These are phyloP conservation scores for Hypoxylon sp. DNA, from an alignment of 2,329 filamentous ascomycete species.

Conservation along the genomic window DNA sequence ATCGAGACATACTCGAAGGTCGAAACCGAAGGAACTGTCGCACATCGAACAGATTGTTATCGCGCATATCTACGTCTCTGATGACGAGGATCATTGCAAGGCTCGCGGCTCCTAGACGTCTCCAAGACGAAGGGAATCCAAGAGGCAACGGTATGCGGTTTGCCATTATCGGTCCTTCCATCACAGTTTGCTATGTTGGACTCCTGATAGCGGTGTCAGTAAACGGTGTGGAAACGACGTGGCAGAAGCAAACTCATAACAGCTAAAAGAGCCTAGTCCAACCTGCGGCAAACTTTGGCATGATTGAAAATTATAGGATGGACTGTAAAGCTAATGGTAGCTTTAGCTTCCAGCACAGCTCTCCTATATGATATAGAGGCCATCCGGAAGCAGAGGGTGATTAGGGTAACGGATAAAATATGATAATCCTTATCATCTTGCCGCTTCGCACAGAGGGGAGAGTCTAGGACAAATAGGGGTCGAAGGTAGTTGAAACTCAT, in stretches of 20 bases:
- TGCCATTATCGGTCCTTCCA: background rate
- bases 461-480: constrained; percentile 1
- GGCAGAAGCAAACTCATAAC: constrained; percentile 14
- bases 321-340: background rate
- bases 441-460: background rate
- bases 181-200: constrained; percentile 4
- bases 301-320: background rate
- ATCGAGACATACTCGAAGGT: background rate
- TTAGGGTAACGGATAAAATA: background rate
- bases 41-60: background rate
- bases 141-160: background rate
- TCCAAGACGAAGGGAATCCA: background rate
- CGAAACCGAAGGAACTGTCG: background rate
- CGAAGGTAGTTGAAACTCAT: background rate
- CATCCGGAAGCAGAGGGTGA: background rate
- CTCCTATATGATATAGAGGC: background rate
- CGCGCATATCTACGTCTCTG: background rate
- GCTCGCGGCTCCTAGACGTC: background rate
- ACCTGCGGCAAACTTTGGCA: constrained; percentile 1
- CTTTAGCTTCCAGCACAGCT: background rate
- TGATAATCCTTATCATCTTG: background rate
- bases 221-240: constrained; percentile 5
- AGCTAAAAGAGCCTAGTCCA: constrained; percentile 5
- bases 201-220: background rate
- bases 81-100: background rate